These are phyloP conservation scores for Naganishia kalamii DNA, from an alignment of 768 basidiomycete species.

Conservation along the genomic window DNA sequence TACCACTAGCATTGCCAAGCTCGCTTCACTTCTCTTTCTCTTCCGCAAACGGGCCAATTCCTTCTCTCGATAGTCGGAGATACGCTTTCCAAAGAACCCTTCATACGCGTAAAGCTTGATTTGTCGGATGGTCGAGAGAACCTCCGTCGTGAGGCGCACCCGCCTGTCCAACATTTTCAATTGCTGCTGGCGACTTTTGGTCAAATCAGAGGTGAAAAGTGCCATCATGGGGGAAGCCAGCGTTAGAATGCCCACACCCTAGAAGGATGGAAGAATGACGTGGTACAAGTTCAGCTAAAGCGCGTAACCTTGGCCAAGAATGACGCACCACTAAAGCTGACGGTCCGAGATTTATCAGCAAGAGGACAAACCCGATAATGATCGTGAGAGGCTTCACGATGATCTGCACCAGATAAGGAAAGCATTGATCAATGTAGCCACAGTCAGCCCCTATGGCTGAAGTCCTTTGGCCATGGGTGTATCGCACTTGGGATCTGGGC, in stretches of 20 bases:
- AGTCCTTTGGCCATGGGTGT: constrained; percentile 62
- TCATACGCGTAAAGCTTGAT: constrained; percentile 65
- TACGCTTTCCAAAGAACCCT: constrained; percentile 34
- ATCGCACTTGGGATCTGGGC: constrained; percentile 55
- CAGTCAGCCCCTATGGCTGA: constrained; percentile 65
- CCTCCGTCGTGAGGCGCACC: constrained; percentile 61
- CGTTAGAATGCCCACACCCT: constrained; percentile 48
- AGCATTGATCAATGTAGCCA: constrained; percentile 48
- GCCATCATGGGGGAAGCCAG: constrained; percentile 3
- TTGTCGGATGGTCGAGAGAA: constrained; percentile 62
- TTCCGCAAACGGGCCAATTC: constrained; percentile 35
- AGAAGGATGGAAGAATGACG: not conserved
- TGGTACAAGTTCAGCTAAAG: not conserved
- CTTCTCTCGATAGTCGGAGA: constrained; percentile 30
- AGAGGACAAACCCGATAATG: constrained; percentile 57
- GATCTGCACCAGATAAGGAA: constrained; percentile 15
- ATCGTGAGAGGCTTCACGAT: constrained; percentile 57
- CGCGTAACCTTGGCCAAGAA: not conserved
- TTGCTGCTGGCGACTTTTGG: constrained; percentile 37
- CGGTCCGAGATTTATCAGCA: constrained; percentile 64
- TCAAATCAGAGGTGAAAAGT: constrained; percentile 27
- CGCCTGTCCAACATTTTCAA: constrained; percentile 62
- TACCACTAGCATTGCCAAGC: not conserved
- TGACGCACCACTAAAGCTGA: constrained; percentile 55
- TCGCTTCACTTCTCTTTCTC: constrained; percentile 19